phyloP scores from a whole-genome alignment of 805 yeast species.

The Saccharomycopsis olivae region DNA sequence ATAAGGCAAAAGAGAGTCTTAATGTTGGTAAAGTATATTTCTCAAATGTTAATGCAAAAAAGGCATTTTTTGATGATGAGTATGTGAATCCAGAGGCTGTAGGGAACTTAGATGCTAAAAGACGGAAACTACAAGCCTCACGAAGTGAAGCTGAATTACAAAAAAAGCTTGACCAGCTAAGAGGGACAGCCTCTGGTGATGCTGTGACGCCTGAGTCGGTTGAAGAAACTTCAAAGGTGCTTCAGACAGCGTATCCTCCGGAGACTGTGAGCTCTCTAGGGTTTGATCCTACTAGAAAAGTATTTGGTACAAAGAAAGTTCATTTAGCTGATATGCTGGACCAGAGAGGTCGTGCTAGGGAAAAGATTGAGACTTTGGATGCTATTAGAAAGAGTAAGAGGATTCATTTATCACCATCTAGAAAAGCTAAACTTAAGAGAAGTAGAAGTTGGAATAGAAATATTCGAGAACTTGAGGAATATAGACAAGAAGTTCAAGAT shows the following conservation, averaged over 20 bases:
- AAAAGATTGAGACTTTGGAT: constrained; percentile 21
- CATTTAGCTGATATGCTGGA: constrained; percentile 9
- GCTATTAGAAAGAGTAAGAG: constrained; percentile 26
- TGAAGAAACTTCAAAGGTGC: constrained; percentile 23
- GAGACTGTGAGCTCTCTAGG: constrained; percentile 35
- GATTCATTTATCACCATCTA: constrained; percentile 26
- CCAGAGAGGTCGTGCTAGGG: constrained; percentile 15
- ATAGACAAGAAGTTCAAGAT: constrained; percentile 22
- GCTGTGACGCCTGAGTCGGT: constrained; percentile 22
- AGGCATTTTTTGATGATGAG: constrained; percentile 40
- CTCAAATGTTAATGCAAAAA: constrained; percentile 31
- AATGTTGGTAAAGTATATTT: constrained; percentile 26
- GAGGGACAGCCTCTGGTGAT: constrained; percentile 20
- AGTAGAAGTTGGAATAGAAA: constrained; percentile 20
- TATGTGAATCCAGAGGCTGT: constrained; percentile 39
- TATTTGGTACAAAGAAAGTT: constrained; percentile 18
- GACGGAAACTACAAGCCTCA: constrained; percentile 28
- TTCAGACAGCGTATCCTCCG: constrained; percentile 31
- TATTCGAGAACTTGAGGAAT: constrained; percentile 22
- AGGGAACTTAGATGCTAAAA: constrained; percentile 29
- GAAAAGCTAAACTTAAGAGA: constrained; percentile 23
- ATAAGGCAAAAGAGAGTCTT: constrained; percentile 21
- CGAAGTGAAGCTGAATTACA: constrained; percentile 26
- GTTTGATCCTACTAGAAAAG: constrained; percentile 35
- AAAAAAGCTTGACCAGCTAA: constrained; percentile 21